phyloP scores from a whole-genome alignment of 129 eudicot species.

The Ambrosia trifida region DNA sequence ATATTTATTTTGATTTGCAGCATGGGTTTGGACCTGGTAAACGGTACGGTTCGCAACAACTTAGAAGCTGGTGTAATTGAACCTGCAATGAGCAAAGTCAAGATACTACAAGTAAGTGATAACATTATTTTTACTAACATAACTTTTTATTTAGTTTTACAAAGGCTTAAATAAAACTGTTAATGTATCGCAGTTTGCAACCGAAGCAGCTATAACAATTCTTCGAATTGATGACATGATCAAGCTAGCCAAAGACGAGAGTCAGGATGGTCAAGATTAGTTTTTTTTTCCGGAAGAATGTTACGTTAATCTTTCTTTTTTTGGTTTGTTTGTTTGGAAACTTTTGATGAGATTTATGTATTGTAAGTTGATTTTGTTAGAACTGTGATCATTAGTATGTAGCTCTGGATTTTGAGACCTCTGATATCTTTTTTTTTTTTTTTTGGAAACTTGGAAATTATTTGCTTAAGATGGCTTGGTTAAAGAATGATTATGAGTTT shows the following conservation, averaged over 20 bases:
- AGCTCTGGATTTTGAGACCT: slow-evolving; percentile 20
- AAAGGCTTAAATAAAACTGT: neutral
- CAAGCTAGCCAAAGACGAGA: slow-evolving; percentile 76
- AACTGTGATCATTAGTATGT: slow-evolving; percentile 18
- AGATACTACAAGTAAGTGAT: slow-evolving; percentile 78
- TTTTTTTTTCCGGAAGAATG: neutral
- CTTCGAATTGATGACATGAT: slow-evolving; percentile 98
- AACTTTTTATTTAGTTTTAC: neutral
- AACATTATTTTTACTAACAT: neutral
- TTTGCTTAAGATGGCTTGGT: neutral
- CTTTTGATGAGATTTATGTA: slow-evolving; percentile 28
- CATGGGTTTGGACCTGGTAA: slow-evolving; percentile 85
- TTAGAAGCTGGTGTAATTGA: slow-evolving; percentile 97
- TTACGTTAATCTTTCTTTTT: neutral
- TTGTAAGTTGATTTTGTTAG: slow-evolving; percentile 26
- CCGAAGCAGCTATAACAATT: slow-evolving; percentile 95
- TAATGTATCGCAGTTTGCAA: slow-evolving; percentile 66
- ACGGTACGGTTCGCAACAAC: slow-evolving; percentile 84
- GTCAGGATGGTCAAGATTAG: slow-evolving; percentile 67
- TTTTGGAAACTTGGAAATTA: neutral
- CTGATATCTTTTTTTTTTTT: neutral
- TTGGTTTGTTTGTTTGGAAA: slow-evolving; percentile 8
- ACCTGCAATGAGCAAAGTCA: slow-evolving; percentile 99
- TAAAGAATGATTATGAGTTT: neutral
- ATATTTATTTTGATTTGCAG: slow-evolving; percentile 40